phyloP scores from a whole-genome alignment of 768 basidiomycete genomes.

The Saitozyma podzolica region DNA sequence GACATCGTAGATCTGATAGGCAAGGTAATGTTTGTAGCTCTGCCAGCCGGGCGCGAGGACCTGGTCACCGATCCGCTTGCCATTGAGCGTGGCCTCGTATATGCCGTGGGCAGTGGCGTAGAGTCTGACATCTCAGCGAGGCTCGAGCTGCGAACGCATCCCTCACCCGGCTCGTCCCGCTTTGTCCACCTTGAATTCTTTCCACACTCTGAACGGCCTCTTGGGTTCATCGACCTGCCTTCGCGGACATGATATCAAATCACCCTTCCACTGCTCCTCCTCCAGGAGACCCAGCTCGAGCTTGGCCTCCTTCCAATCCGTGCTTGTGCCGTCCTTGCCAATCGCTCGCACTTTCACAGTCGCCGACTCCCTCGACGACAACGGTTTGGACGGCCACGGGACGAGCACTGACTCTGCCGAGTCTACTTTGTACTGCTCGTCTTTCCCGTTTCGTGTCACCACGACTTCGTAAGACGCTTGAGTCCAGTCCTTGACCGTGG shows the following conservation, averaged over 20 bases:
- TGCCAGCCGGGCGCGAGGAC: conserved; percentile 46
- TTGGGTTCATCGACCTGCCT: conserved; percentile 14
- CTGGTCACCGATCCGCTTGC: conserved; percentile 37
- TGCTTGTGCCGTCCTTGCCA: conserved; percentile 13
- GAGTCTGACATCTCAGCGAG: conserved; percentile 16
- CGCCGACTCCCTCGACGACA: conserved; percentile 31
- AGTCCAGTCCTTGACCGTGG: conserved; percentile 30
- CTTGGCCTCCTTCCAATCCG: conserved; percentile 21
- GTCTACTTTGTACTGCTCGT: conserved; percentile 16
- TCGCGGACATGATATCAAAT: conserved; percentile 17
- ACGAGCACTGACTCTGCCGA: conserved; percentile 33
- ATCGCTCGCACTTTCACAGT: conserved; percentile 22
- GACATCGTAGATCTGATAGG: conserved; percentile 46
- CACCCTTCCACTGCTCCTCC: conserved; percentile 28
- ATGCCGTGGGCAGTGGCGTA: conserved; percentile 44
- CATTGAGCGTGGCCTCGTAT: conserved; percentile 44
- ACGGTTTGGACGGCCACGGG: conserved; percentile 37
- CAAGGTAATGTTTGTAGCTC: conserved; percentile 34
- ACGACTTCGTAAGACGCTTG: conserved; percentile 38
- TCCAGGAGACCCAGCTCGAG: conserved; percentile 34
- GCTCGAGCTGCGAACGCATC: too few species aligned
- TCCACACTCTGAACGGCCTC: conserved; percentile 29
- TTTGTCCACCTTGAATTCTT: conserved; percentile 20
- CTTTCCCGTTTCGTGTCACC: conserved; percentile 9
- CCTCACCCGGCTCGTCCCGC: not conserved